phyloP scores from a whole-genome alignment of 1,284 basidiomycete genomes.

The Apiotrichum brassicae region DNA sequence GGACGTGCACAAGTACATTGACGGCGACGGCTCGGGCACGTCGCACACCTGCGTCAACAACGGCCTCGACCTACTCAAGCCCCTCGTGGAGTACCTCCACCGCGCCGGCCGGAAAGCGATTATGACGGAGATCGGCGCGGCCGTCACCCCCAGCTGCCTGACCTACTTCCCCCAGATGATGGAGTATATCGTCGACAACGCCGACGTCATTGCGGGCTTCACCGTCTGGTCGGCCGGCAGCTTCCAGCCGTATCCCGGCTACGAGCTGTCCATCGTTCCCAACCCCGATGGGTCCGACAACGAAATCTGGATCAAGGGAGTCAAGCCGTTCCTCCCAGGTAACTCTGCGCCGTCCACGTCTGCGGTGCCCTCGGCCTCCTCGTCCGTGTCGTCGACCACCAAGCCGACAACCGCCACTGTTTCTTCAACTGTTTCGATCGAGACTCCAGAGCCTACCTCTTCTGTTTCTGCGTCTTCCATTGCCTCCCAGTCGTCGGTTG shows the following conservation, averaged over 20 bases:
- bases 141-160: constrained; percentile 44
- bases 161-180: constrained; percentile 47
- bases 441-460: no score
- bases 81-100: constrained; percentile 52
- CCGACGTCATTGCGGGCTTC: constrained; percentile 52
- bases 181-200: constrained; percentile 51
- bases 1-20: constrained; percentile 61
- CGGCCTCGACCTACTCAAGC: constrained; percentile 51
- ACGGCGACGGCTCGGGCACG: constrained; percentile 57
- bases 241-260: constrained; percentile 26
- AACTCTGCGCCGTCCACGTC: neutral
- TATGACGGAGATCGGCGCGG: constrained; percentile 57
- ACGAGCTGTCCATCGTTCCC: constrained; percentile 30
- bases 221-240: constrained; percentile 49
- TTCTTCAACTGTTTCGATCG: neutral
- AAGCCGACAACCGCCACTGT: neutral
- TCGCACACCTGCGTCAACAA: constrained; percentile 50
- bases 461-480: neutral
- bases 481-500: neutral
- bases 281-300: constrained; percentile 25
- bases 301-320: constrained; percentile 25
- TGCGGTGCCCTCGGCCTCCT: neutral
- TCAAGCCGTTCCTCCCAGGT: constrained; percentile 34
- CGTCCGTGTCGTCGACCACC: neutral
- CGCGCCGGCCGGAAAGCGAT: constrained; percentile 55